Percentiles rank a stretch among this genome's conserved stretches.
Conservation (phyloP, 352 stramenopile genomes). For the Hyphochytrium catenoides region DNA sequence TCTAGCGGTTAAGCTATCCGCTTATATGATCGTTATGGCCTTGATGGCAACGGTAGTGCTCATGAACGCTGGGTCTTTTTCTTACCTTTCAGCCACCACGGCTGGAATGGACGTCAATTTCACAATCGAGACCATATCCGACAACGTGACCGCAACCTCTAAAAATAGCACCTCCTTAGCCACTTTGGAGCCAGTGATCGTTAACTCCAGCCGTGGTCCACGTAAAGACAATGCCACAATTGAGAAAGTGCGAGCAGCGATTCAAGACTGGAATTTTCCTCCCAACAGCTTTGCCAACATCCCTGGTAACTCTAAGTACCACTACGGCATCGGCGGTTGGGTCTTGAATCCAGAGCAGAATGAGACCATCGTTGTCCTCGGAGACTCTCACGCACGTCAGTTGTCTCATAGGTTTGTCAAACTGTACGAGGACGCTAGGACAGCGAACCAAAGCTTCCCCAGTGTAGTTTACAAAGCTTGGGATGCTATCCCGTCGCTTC, state of each 20-base stretch:
- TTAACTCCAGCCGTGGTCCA: constrained; percentile 2
- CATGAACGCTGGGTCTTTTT: not conserved
- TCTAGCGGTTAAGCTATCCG: not conserved
- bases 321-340: no score
- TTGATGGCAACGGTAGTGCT: not conserved
- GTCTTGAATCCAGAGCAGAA: constrained; percentile 3
- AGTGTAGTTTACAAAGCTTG: constrained; percentile 4
- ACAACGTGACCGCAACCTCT: not conserved
- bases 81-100: not conserved
- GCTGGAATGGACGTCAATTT: not conserved
- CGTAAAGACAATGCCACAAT: constrained; percentile 1
- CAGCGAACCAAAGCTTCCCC: not conserved
- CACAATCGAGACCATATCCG: not conserved
- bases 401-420: constrained; percentile 3
- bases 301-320: no score
- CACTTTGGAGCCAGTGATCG: not conserved
- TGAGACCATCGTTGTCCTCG: constrained; percentile 2
- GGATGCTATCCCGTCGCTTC: not conserved
- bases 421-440: constrained; percentile 2
- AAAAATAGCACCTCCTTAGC: no score
- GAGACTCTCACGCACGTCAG: constrained; percentile 2
- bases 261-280: not conserved
- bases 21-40: not conserved
- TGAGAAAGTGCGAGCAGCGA: not conserved
- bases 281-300: constrained; percentile 1